A percentile compares a stretch with the other conserved stretches of the same genome.
These are phyloP conservation scores for Acanthamoeba lenticulata DNA, from an alignment of 208 protist genomes.

Conservation along the genomic window DNA sequence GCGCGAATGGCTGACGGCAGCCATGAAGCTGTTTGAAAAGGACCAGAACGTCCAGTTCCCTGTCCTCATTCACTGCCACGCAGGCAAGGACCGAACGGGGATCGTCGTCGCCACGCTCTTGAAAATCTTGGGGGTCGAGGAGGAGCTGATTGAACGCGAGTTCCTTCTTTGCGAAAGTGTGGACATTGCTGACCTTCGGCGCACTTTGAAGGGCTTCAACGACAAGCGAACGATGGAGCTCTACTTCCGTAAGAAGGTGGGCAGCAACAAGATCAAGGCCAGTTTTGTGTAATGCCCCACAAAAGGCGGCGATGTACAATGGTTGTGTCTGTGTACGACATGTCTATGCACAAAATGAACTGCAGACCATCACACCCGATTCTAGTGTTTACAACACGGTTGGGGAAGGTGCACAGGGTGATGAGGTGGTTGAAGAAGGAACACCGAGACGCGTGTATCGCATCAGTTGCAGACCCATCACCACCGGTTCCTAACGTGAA, in stretches of 20 bases:
- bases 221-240: constrained; percentile 35
- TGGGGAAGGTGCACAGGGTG: no score
- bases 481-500: background rate
- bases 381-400: no score
- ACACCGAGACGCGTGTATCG: background rate
- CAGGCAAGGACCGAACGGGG: constrained; percentile 45
- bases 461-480: constrained; percentile 37
- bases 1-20: background rate
- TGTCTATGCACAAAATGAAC: no score
- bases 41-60: constrained; percentile 12
- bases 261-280: constrained; percentile 19
- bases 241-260: constrained; percentile 61
- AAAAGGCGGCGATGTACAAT: background rate
- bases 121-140: background rate
- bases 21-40: constrained; percentile 35
- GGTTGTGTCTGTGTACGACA: background rate
- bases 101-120: constrained; percentile 49
- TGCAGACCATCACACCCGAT: no score
- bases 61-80: constrained; percentile 18
- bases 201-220: constrained; percentile 13
- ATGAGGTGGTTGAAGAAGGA: background rate
- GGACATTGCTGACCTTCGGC: constrained; percentile 5
- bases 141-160: constrained; percentile 15
- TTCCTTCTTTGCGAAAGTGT: background rate
- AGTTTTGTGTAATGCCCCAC: background rate